Percentiles rank a stretch among this genome's conserved stretches.
These are phyloP conservation scores for Stachybotrys chlorohalonatus DNA, from an alignment of 2,329 filamentous ascomycete genomes.

Conservation along the genomic window DNA sequence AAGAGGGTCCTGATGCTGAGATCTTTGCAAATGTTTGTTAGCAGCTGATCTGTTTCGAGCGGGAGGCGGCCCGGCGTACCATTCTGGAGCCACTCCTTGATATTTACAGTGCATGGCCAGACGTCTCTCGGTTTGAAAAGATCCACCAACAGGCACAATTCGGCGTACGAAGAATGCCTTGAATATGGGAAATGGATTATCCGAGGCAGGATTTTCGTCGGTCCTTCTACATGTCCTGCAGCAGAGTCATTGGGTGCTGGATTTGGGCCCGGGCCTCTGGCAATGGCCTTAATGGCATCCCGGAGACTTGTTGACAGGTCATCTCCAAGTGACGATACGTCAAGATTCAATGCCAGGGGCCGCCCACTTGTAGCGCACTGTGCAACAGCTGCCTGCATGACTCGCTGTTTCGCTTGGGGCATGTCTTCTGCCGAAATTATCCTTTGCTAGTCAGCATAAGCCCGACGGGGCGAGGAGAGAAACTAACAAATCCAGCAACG, in stretches of 20 bases:
- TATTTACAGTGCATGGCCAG: slow-evolving; percentile 71
- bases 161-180: slow-evolving; percentile 76
- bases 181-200: slow-evolving; percentile 70
- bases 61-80: slow-evolving; percentile 14
- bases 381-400: slow-evolving; percentile 7
- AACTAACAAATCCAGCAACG: slow-evolving; percentile 32
- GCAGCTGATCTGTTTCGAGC: too few relatives aligned
- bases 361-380: slow-evolving; percentile 11
- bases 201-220: slow-evolving; percentile 21
- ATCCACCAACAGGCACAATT: slow-evolving; percentile 62
- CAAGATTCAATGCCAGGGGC: slow-evolving; percentile 15
- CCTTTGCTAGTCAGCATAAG: slow-evolving; percentile 5
- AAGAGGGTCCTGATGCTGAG: slow-evolving; percentile 63
- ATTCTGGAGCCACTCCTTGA: slow-evolving; percentile 49
- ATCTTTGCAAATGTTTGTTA: slow-evolving; percentile 13
- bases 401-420: slow-evolving; percentile 2
- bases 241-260: not conserved
- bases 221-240: not conserved
- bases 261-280: not conserved
- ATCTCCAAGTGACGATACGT: slow-evolving; percentile 7
- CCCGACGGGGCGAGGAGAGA: not conserved
- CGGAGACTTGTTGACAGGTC: slow-evolving; percentile 6
- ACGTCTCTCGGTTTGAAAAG: slow-evolving; percentile 66
- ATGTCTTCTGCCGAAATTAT: slow-evolving; percentile 6
- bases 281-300: slow-evolving; percentile 6